Percentiles rank a stretch among this genome's conserved stretches.
Conservation (phyloP, 495 filamentous ascomycete genomes). For the Tuber umbilicatum region DNA sequence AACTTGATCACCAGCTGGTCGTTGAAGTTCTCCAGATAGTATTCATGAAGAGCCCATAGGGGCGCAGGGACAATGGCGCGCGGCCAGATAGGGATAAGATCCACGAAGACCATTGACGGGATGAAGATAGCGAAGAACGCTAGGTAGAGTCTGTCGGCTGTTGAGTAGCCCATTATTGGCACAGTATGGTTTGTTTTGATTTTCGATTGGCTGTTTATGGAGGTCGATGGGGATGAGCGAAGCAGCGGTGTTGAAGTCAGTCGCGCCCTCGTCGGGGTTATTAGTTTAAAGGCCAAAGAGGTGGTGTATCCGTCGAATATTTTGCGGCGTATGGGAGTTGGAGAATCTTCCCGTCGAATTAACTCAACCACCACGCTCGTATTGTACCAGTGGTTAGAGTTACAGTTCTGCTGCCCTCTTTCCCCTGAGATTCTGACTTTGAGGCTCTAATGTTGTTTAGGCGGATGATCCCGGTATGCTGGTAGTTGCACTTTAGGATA, state of each 20-base stretch:
- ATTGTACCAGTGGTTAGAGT: background rate
- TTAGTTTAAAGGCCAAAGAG: background rate
- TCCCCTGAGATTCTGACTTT: background rate
- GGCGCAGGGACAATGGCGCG: conserved; percentile 21
- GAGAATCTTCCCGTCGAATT: background rate
- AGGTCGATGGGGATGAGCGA: background rate
- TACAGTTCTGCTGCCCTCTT: background rate
- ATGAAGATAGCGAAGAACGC: conserved; percentile 32
- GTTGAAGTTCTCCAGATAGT: conserved; percentile 34
- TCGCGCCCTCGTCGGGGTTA: background rate
- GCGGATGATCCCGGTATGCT: background rate
- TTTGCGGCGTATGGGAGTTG: background rate
- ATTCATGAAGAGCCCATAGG: conserved; percentile 29
- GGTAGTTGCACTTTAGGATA: background rate
- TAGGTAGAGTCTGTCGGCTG: conserved; percentile 20
- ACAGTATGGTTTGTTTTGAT: background rate
- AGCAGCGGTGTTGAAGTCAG: background rate
- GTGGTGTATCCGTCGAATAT: background rate
- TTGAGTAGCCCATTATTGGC: conserved; percentile 18
- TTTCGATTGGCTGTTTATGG: background rate
- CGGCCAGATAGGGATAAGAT: conserved; percentile 33
- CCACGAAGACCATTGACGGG: conserved; percentile 33
- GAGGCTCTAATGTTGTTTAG: background rate
- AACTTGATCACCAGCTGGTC: conserved; percentile 32
- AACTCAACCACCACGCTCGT: background rate